Evolutionary conservation across 148 eudicot species (phyloP), one percentile per base, ranked within the genome.

Genomic region (Rhododendron ferrugineum): DNA sequence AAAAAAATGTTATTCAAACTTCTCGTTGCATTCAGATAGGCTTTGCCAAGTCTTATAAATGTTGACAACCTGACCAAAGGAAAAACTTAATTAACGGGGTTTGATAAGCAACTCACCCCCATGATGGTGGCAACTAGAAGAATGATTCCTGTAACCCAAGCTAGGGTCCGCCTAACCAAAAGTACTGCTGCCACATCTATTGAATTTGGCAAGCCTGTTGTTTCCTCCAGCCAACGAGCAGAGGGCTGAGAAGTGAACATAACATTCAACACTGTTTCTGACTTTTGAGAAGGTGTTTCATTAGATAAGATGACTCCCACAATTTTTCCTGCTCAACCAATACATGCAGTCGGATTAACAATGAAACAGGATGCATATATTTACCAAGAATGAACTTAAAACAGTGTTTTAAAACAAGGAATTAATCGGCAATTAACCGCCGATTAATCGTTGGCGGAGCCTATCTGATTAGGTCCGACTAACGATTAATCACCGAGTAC

Each of bases 71-170:
- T 37, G 11, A 81, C 62, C 5, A 0, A 13, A 81, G 84, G 50
- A 81, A 40, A 81, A 81, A 58, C 20, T 10, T 10, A 60, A 4
- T 13, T 80, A 37, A 80, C 2, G 13, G 26, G 36, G 8, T 81
- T 62, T 62, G 83, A 58, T 40, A 23, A 80, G 84, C 22, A 81
- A 79, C 93, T 95, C 84, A 97, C 99, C 95, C 98, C 99, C 60
- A 95, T 84, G 37, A 92, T 85, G 84, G 96, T 92, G 86, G 98
- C 90, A 87, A 97, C 90, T 85, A 97, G 75, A 66, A 97, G 94
- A 84, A 97, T 83, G 83, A 93, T 89, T 88, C 98, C 98, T 44
- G 99, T 94, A 46, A 88, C 80, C 98, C 98, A 97, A 52, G 99
- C 98, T 85, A 97, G 88, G 58, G 92, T 89, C 22, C 54, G 77